phyloP scores from a whole-genome alignment of 2,329 filamentous ascomycete species.

The Ascochyta koolunga region DNA sequence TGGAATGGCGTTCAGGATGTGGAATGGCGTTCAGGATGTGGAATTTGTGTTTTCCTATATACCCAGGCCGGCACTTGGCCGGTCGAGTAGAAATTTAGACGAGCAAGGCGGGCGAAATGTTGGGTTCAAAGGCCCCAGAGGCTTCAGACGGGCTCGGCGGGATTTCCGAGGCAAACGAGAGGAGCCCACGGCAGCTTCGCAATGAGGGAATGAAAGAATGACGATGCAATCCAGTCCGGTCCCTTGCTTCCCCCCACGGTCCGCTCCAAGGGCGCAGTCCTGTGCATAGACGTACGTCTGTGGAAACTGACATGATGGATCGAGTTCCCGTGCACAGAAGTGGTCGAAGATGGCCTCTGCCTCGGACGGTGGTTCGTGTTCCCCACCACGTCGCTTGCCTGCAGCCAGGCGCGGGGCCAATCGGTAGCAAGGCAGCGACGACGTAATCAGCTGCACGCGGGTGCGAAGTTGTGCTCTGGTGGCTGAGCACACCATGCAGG shows the following conservation, averaged over 20 bases:
- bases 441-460: slow-evolving; percentile 26
- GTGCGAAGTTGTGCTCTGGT: slow-evolving; percentile 1
- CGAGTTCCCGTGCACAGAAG: not conserved
- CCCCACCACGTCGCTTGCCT: not conserved
- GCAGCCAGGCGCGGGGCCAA: slow-evolving; percentile 12
- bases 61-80: slow-evolving; percentile 24
- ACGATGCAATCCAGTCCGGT: not conserved
- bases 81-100: not conserved
- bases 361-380: slow-evolving; percentile 10
- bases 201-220: slow-evolving; percentile 9
- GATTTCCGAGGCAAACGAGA: not conserved
- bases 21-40: slow-evolving; percentile 20
- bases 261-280: not conserved
- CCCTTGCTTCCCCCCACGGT: not conserved
- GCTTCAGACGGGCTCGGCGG: not conserved
- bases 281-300: not conserved
- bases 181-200: slow-evolving; percentile 1
- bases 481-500: slow-evolving; percentile 39
- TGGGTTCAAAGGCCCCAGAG: not conserved
- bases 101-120: not conserved
- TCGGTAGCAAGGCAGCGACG: slow-evolving; percentile 25
- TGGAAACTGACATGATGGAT: not conserved
- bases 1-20: slow-evolving; percentile 20
- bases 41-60: slow-evolving; percentile 37
- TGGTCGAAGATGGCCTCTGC: not conserved